These are phyloP conservation scores for Solanum dulcamara DNA, from an alignment of 257 asterid genomes.

Conservation along the genomic window DNA sequence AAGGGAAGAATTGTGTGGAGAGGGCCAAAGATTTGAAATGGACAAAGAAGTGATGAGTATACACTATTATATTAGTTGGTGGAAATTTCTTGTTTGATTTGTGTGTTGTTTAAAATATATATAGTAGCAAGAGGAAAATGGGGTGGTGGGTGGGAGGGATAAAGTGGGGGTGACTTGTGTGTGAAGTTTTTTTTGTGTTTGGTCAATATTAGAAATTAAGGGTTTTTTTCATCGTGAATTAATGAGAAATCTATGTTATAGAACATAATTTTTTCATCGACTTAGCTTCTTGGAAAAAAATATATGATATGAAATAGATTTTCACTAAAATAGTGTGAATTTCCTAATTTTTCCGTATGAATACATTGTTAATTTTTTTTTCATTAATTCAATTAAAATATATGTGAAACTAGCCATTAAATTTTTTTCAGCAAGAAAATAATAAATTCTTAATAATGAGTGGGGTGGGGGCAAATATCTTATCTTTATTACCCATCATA, in stretches of 20 bases:
- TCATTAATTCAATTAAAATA: too few species aligned
- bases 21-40: not conserved
- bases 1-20: not conserved
- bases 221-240: too few species aligned
- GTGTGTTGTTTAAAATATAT: not conserved
- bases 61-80: not conserved
- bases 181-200: constrained; percentile 15
- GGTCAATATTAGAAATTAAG: not conserved
- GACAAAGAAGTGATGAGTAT: not conserved
- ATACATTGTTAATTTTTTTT: too few species aligned
- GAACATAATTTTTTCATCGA: too few species aligned
- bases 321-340: too few species aligned
- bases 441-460: not conserved
- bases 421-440: too few species aligned
- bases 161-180: constrained; percentile 38
- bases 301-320: too few species aligned
- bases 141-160: not conserved
- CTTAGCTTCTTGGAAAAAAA: too few species aligned
- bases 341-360: too few species aligned
- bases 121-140: not conserved
- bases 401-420: too few species aligned
- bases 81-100: not conserved
- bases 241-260: too few species aligned
- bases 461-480: not conserved
- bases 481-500: not conserved